Evolutionary conservation across 2,329 filamentous ascomycete species (phyloP).

Genomic region (Colletotrichum sp.): DNA sequence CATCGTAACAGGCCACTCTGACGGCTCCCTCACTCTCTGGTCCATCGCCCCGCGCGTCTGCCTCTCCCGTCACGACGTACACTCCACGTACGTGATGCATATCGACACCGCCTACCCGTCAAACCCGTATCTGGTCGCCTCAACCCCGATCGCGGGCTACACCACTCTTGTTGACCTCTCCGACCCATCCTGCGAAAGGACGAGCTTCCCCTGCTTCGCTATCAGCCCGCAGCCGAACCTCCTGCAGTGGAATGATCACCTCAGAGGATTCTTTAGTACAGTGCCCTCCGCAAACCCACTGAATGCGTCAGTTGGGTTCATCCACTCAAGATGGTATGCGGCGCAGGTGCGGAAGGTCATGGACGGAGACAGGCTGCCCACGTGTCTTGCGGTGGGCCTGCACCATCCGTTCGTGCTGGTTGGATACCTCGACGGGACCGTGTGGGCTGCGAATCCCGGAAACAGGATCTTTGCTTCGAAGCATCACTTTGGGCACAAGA

Average conservation of each 20-base stretch:
- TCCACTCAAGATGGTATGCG: slow-evolving; percentile 54
- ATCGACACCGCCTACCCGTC: slow-evolving; percentile 62
- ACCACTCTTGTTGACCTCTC: slow-evolving; percentile 58
- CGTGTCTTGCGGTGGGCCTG: slow-evolving; percentile 52
- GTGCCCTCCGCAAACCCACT: slow-evolving; percentile 58
- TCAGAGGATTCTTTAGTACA: slow-evolving; percentile 58
- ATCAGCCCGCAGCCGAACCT: slow-evolving; percentile 59
- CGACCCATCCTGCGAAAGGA: slow-evolving; percentile 56
- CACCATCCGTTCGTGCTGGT: slow-evolving; percentile 59
- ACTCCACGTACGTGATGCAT: slow-evolving; percentile 59
- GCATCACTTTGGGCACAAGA: slow-evolving; percentile 40
- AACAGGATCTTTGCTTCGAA: slow-evolving; percentile 46
- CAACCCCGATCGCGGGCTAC: slow-evolving; percentile 58
- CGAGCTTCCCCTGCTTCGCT: slow-evolving; percentile 55
- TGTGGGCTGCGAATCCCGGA: slow-evolving; percentile 53
- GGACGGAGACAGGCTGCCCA: slow-evolving; percentile 54
- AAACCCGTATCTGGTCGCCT: slow-evolving; percentile 59
- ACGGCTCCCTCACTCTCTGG: slow-evolving; percentile 63
- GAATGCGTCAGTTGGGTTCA: slow-evolving; percentile 57
- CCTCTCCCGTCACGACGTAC: slow-evolving; percentile 57
- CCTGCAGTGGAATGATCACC: slow-evolving; percentile 58
- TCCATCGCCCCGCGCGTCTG: slow-evolving; percentile 55
- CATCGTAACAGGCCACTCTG: slow-evolving; percentile 58
- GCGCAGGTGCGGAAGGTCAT: slow-evolving; percentile 57
- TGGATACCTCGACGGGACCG: slow-evolving; percentile 58